Percentiles rank a stretch among this genome's conserved stretches.
These are phyloP conservation scores for Colletotrichum chlorophyti DNA, from an alignment of 2,329 filamentous ascomycete genomes.

Conservation along the genomic window DNA sequence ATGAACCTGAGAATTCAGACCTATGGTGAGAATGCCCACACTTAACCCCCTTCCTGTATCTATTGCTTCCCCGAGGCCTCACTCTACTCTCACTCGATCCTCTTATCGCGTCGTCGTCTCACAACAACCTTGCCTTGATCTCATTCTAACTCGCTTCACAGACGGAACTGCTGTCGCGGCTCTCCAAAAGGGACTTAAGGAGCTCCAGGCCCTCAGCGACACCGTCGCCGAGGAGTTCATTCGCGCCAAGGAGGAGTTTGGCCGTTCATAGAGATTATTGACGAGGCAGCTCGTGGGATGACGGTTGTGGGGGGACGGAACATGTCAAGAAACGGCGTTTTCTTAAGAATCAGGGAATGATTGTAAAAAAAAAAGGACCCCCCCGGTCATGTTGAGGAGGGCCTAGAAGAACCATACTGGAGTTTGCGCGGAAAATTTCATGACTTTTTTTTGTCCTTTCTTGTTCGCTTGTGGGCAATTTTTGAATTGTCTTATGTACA, in stretches of 20 bases:
- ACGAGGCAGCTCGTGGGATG: too few species aligned
- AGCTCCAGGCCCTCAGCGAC: constrained; percentile 91
- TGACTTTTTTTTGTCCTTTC: background rate
- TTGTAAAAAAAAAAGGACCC: too few species aligned
- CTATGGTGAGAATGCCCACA: constrained; percentile 70
- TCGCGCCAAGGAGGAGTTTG: constrained; percentile 27
- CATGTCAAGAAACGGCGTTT: background rate
- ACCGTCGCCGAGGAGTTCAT: constrained; percentile 89
- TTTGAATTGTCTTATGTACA: constrained; percentile 27
- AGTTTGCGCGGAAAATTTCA: background rate
- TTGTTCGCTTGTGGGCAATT: constrained; percentile 13
- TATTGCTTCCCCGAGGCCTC: background rate
- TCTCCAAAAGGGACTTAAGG: constrained; percentile 86
- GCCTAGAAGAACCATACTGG: too few species aligned
- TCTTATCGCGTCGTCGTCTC: too few species aligned
- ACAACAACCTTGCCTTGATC: too few species aligned
- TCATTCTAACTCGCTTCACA: constrained; percentile 43
- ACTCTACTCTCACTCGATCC: too few species aligned
- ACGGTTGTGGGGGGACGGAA: too few species aligned
- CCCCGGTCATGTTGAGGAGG: too few species aligned
- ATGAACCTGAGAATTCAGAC: constrained; percentile 99
- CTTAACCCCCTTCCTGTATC: background rate
- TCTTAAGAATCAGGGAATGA: background rate
- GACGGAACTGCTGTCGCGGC: constrained; percentile 84
- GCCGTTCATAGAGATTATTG: constrained; percentile 53